Percentiles rank a stretch among this genome's conserved stretches.
Conservation (phyloP, 1,284 basidiomycete genomes). For the Thelephora terrestris region DNA sequence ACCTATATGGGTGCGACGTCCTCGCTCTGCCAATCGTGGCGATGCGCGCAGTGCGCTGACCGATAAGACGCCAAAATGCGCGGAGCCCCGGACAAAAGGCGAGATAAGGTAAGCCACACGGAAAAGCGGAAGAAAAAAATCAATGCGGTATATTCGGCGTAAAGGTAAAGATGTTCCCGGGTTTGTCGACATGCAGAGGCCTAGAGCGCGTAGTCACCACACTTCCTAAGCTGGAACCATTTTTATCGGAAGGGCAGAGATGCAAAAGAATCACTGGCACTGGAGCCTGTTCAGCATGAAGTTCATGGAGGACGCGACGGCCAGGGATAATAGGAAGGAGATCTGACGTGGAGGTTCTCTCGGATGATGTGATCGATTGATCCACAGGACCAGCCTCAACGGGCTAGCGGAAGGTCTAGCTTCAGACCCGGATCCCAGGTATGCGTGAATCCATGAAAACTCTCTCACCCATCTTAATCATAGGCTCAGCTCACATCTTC, state of each 20-base stretch:
- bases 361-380: slow-evolving; percentile 22
- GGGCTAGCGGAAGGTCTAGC: slow-evolving; percentile 48
- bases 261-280: slow-evolving; percentile 30
- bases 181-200: slow-evolving; percentile 31
- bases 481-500: too few species aligned
- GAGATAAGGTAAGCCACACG: background rate
- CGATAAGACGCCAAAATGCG: background rate
- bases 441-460: background rate
- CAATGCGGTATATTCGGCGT: too few species aligned
- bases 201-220: slow-evolving; percentile 25
- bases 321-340: slow-evolving; percentile 48
- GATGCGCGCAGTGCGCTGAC: background rate
- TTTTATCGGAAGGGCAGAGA: slow-evolving; percentile 29
- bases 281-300: slow-evolving; percentile 82
- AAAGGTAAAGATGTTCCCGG: slow-evolving; percentile 20
- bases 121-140: background rate
- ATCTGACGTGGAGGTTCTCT: slow-evolving; percentile 26
- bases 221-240: slow-evolving; percentile 31
- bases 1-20: background rate
- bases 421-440: slow-evolving; percentile 37
- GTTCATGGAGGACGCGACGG: slow-evolving; percentile 89
- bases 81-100: background rate
- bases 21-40: background rate
- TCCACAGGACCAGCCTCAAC: slow-evolving; percentile 22
- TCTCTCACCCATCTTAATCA: background rate